Evolutionary conservation across 352 stramenopile species (phyloP).

Genomic region (Globisporangium viniferum): DNA sequence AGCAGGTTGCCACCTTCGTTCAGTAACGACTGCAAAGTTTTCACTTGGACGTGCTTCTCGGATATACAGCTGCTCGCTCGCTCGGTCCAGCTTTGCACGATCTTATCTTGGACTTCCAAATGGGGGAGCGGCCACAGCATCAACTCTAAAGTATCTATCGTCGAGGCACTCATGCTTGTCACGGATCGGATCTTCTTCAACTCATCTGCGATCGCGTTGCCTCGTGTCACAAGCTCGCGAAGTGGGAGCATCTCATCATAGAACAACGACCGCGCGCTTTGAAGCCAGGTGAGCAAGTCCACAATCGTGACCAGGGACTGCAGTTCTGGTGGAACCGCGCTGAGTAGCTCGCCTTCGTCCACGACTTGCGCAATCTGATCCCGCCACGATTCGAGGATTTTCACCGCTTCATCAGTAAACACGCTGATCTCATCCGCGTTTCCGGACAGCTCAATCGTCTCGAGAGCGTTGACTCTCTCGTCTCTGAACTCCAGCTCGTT

Average conservation of each 20-base stretch:
- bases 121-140: constrained; percentile 79
- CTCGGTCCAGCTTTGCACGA: constrained; percentile 62
- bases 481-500: constrained; percentile 65
- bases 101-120: constrained; percentile 55
- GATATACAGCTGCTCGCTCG: constrained; percentile 57
- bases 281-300: constrained; percentile 73
- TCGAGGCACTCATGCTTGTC: constrained; percentile 24
- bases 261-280: constrained; percentile 72
- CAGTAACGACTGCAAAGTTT: constrained; percentile 55
- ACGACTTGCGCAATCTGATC: constrained; percentile 53
- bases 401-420: constrained; percentile 61
- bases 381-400: constrained; percentile 65
- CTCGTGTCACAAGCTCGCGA: constrained; percentile 54
- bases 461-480: constrained; percentile 55
- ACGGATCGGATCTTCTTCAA: constrained; percentile 25
- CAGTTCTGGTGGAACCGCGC: constrained; percentile 59
- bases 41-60: constrained; percentile 54
- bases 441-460: constrained; percentile 47
- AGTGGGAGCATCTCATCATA: constrained; percentile 74
- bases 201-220: constrained; percentile 32
- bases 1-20: constrained; percentile 53
- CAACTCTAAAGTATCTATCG: constrained; percentile 37
- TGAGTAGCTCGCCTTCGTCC: constrained; percentile 67
- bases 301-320: constrained; percentile 43
- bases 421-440: constrained; percentile 25